These are phyloP conservation scores for Macrolepiota fuliginosa DNA, from an alignment of 768 basidiomycete genomes.

Conservation along the genomic window DNA sequence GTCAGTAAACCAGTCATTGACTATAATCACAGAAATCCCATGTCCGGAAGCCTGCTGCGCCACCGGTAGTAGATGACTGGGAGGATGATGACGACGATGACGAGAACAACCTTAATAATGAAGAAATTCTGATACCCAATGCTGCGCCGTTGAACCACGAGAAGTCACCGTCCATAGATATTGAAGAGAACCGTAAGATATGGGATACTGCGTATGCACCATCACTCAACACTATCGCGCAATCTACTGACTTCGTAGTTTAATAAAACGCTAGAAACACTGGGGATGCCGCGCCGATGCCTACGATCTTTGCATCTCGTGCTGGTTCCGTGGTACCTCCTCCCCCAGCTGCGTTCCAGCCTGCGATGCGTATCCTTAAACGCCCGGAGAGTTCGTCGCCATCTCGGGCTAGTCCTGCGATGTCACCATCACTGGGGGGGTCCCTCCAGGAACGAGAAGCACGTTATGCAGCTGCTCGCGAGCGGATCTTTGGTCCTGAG, in stretches of 20 bases:
- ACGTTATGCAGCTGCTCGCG: constrained; percentile 69
- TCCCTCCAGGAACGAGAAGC: constrained; percentile 66
- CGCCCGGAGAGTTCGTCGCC: constrained; percentile 46
- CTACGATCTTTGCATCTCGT: constrained; percentile 40
- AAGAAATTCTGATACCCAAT: neutral
- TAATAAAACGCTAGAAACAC: constrained; percentile 42
- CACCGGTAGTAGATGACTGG: constrained; percentile 33
- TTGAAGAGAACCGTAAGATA: constrained; percentile 46
- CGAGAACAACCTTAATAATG: constrained; percentile 27
- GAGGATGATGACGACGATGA: constrained; percentile 46
- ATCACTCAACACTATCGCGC: neutral
- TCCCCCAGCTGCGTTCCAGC: constrained; percentile 49
- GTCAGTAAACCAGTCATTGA: neutral
- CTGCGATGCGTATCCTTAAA: constrained; percentile 69
- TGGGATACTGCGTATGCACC: constrained; percentile 71
- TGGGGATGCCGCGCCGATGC: constrained; percentile 64
- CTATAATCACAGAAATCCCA: neutral
- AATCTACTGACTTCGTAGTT: constrained; percentile 9
- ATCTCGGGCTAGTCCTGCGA: constrained; percentile 26
- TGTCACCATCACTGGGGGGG: constrained; percentile 23
- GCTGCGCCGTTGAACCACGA: neutral
- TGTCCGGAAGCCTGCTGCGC: constrained; percentile 10
- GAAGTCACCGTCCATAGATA: constrained; percentile 15
- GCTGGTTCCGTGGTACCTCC: constrained; percentile 39
- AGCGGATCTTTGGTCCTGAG: constrained; percentile 61